Evolutionary conservation across 345 rosid species (phyloP), one percentile per base, ranked within the genome.

Genomic region (Xanthoceras sorbifolium): DNA sequence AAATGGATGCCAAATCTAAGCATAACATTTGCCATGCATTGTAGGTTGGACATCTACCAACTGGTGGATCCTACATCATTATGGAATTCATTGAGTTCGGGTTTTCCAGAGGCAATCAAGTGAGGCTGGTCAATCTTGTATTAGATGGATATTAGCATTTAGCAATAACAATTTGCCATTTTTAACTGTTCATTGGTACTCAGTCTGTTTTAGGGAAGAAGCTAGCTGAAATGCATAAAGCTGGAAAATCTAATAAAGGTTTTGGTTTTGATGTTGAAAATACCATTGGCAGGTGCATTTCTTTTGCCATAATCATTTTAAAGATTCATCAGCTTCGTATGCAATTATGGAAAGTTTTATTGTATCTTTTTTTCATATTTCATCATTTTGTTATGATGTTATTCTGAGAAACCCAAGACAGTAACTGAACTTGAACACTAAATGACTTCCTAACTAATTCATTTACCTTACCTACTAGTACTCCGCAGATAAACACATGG

Each of bases 181-280:
- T 59, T 79, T 72, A 73, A 82, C 66, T 50, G 34, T 64, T 77
- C 66, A 55, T 78, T 62, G 74, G 77, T 84, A 72, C n/a, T 71
- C 81, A 95, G 99, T 77, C 91, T 75, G 90, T 76, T 20, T 79
- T 95, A 71, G 98, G 99, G 64, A 90, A 86, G 90, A 89, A 90
- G 84, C 93, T 93, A 63, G 99, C 92, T 76, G 96, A 92, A 86
- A 95, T 93, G 99, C 99, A 93, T 86, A 90, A 86, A 84, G 94
- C 92, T 15, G 94, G 94, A 46, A 93, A 87, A 82, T 89, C 98
- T 9, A 82, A 81, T 2, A 92, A 90, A 71, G 98, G 99, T 65
- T 95, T 90, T 64, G 98, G 99, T 26, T 95, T 95, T 77, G 90
- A 91, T 60, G 96, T 93, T 42, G 90, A 93, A 55, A 95, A 95